Conservation (phyloP, 2,329 filamentous ascomycete genomes). For the Alternaria gaisen region DNA sequence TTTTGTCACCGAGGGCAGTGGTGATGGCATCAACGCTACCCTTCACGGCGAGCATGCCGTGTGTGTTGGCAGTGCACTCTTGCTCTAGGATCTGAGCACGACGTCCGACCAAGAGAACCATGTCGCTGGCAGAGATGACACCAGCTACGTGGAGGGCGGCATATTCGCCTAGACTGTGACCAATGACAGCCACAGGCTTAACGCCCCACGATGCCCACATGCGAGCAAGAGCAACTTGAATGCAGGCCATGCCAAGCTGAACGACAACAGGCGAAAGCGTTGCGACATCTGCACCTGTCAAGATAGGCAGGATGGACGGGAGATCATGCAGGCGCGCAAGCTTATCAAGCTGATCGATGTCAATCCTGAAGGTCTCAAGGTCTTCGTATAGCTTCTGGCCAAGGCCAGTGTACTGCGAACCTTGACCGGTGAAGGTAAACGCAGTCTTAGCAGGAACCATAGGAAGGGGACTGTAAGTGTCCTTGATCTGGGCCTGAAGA, state of each 20-base stretch:
- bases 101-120: constrained; percentile 74
- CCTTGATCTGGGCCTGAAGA: constrained; percentile 59
- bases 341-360: constrained; percentile 61
- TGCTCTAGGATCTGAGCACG: constrained; percentile 72
- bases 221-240: constrained; percentile 61
- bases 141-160: constrained; percentile 75
- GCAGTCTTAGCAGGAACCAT: constrained; percentile 62
- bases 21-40: constrained; percentile 61
- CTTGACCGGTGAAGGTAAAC: constrained; percentile 63
- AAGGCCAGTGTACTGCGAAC: constrained; percentile 62
- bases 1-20: constrained; percentile 60
- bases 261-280: constrained; percentile 62
- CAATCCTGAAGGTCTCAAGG: constrained; percentile 57
- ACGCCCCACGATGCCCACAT: constrained; percentile 65
- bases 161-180: constrained; percentile 75
- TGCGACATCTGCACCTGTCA: constrained; percentile 59
- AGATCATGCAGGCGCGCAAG: constrained; percentile 57
- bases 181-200: constrained; percentile 62
- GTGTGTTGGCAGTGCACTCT: constrained; percentile 71
- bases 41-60: constrained; percentile 71
- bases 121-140: constrained; percentile 74
- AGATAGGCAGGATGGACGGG: constrained; percentile 60
- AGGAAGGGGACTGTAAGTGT: constrained; percentile 61
- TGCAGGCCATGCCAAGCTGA: constrained; percentile 63
- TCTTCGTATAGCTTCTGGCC: constrained; percentile 61